Conservation (phyloP, 1,284 basidiomycete genomes). For the Leccinum griseonigrum region DNA sequence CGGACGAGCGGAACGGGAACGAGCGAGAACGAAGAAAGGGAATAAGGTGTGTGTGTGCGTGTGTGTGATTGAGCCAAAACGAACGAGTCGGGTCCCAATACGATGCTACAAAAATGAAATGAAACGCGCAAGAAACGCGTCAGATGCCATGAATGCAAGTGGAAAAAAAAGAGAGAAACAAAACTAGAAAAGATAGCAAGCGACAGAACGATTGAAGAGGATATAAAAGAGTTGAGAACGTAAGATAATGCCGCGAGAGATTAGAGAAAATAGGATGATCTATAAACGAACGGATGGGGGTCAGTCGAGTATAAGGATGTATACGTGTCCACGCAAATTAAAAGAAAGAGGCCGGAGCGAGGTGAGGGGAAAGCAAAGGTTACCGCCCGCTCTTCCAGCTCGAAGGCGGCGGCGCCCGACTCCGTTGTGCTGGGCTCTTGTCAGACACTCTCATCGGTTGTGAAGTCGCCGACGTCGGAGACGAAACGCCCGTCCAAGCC, state of each 20-base stretch:
- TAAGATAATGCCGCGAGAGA: not conserved
- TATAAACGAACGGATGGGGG: not conserved
- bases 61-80: not conserved
- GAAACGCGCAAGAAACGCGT: not conserved
- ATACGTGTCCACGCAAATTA: not conserved
- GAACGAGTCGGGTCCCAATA: not conserved
- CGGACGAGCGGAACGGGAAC: not conserved
- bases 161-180: not conserved
- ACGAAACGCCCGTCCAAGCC: constrained; percentile 22
- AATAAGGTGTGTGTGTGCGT: not conserved
- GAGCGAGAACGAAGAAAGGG: not conserved
- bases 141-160: not conserved
- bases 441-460: constrained; percentile 10
- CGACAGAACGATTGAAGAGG: not conserved
- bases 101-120: not conserved
- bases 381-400: constrained; percentile 33
- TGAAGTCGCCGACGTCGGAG: constrained; percentile 15
- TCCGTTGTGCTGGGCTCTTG: constrained; percentile 12
- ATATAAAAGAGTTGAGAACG: not conserved
- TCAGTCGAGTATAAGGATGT: not conserved
- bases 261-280: not conserved
- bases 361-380: not conserved
- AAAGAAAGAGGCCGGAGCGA: not conserved
- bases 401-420: constrained; percentile 25
- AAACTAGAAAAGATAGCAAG: not conserved